Conservation (phyloP, 164 flowering plant genomes). For the Stephania yunnanensis region DNA sequence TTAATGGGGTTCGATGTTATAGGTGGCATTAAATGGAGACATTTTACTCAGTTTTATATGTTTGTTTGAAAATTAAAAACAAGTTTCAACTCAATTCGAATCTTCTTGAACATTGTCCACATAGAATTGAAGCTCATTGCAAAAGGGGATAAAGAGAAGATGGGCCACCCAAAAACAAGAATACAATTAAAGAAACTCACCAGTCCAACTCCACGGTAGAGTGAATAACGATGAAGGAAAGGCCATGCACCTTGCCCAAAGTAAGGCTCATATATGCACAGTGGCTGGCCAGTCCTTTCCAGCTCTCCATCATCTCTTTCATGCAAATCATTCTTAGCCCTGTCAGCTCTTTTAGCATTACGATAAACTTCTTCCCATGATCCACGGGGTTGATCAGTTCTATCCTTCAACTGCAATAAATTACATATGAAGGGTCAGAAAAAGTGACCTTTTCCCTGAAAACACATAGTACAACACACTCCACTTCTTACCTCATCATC, state of each 20-base stretch:
- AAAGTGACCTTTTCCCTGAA: background rate
- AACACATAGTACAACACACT: background rate
- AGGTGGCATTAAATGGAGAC: background rate
- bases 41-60: background rate
- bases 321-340: conserved; percentile 70
- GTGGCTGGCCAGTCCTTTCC: conserved; percentile 90
- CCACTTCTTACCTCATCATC: conserved; percentile 73
- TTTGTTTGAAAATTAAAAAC: background rate
- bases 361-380: conserved; percentile 98
- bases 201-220: conserved; percentile 90
- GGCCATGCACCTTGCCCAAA: conserved; percentile 94
- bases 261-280: conserved; percentile 90
- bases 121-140: background rate
- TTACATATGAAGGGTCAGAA: background rate
- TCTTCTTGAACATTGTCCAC: background rate
- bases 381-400: conserved; percentile 75
- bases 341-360: conserved; percentile 71
- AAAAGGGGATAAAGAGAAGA: background rate
- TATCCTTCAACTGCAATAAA: conserved; percentile 71
- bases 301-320: conserved; percentile 99
- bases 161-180: background rate
- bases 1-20: background rate
- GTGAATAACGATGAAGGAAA: conserved; percentile 66
- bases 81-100: background rate
- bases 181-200: conserved; percentile 39